Evolutionary conservation across 441 rosid species (phyloP).

Genomic region (Brassica balearica): DNA sequence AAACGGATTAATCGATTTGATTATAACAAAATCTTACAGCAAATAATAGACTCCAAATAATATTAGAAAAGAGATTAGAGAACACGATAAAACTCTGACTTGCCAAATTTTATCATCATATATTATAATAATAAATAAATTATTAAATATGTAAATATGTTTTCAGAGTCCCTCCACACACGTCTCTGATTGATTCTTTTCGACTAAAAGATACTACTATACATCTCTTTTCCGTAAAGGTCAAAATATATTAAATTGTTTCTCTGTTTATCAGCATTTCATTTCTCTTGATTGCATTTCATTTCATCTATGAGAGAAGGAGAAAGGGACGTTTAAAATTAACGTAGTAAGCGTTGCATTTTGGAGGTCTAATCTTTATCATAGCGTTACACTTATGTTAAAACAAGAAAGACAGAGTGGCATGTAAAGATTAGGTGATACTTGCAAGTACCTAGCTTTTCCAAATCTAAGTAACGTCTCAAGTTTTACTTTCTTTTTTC

Average conservation of each 20-base stretch:
- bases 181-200: conserved; percentile 33
- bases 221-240: conserved; percentile 46
- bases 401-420: conserved; percentile 38
- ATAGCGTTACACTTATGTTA: conserved; percentile 18
- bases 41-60: neutral
- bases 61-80: conserved; percentile 10
- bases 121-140: neutral
- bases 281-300: conserved; percentile 13
- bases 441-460: conserved; percentile 36
- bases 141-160: neutral
- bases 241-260: conserved; percentile 21
- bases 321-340: neutral
- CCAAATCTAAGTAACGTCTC: conserved; percentile 36
- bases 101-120: conserved; percentile 4
- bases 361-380: neutral
- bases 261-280: neutral
- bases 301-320: neutral
- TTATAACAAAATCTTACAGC: neutral
- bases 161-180: conserved; percentile 37
- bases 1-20: neutral
- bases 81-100: conserved; percentile 31
- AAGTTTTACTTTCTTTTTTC: neutral
- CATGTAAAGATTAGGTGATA: conserved; percentile 33
- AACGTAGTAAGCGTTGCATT: conserved; percentile 8
- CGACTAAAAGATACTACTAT: neutral